Evolutionary conservation across 2,329 filamentous ascomycete genomes (phyloP).

Genomic region (Fonsecaea monophora): DNA sequence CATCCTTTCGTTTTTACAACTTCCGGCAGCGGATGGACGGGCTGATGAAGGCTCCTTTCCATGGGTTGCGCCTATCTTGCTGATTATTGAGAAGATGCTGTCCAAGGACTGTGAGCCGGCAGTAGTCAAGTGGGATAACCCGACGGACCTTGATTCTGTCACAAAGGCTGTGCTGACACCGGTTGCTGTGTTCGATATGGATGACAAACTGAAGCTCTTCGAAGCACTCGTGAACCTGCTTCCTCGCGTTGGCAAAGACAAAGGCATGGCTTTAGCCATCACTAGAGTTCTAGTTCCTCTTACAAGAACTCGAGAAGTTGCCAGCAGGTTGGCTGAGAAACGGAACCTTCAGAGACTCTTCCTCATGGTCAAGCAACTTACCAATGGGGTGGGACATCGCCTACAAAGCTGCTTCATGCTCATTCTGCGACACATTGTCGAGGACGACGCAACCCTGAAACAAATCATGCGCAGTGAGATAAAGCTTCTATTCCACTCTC

Average conservation of each 20-base stretch:
- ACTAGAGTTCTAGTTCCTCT: conserved; percentile 85
- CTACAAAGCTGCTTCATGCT: conserved; percentile 77
- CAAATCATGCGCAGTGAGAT: conserved; percentile 94
- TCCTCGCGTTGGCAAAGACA: conserved; percentile 85
- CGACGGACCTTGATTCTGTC: conserved; percentile 54
- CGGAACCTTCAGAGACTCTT: conserved; percentile 89
- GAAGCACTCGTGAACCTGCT: conserved; percentile 81
- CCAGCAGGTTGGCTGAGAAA: conserved; percentile 80
- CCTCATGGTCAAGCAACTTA: conserved; percentile 92
- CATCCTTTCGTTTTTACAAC: conserved; percentile 79
- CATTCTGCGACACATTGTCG: conserved; percentile 87
- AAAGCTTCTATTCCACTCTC: conserved; percentile 72
- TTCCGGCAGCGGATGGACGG: conserved; percentile 60
- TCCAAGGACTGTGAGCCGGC: conserved; percentile 84
- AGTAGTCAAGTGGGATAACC: conserved; percentile 73
- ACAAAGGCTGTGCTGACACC: conserved; percentile 63
- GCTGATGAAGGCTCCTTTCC: conserved; percentile 80
- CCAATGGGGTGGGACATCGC: conserved; percentile 76
- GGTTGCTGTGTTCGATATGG: conserved; percentile 66
- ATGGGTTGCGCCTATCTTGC: conserved; percentile 88
- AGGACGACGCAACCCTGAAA: conserved; percentile 88
- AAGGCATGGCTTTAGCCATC: conserved; percentile 80
- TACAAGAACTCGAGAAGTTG: conserved; percentile 77
- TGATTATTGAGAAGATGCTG: conserved; percentile 89
- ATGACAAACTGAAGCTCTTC: conserved; percentile 75